A percentile compares a stretch with the other conserved stretches of the same genome.
These are phyloP conservation scores for Orbilia oligospora DNA, from an alignment of 2,329 filamentous ascomycete species.

Conservation along the genomic window DNA sequence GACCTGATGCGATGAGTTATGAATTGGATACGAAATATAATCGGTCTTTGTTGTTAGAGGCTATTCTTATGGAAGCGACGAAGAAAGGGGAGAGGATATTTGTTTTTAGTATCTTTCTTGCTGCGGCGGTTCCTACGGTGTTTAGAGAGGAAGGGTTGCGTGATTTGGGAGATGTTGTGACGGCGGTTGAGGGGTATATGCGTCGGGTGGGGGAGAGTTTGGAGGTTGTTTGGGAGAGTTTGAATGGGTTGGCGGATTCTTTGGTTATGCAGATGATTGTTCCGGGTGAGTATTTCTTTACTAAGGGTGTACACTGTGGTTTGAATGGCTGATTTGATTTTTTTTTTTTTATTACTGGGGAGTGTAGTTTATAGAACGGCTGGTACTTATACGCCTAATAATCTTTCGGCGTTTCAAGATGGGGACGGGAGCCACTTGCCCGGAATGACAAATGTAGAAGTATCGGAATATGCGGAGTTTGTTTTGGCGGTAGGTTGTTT, in stretches of 20 bases:
- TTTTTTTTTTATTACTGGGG: too few relatives aligned
- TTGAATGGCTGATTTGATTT: background rate
- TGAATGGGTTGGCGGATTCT: slow-evolving; percentile 13
- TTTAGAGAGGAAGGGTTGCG: background rate
- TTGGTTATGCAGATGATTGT: slow-evolving; percentile 16
- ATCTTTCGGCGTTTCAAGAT: background rate
- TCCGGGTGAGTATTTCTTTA: background rate
- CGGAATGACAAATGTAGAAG: background rate
- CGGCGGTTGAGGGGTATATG: background rate
- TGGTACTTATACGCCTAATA: slow-evolving; percentile 6
- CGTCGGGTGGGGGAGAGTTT: background rate
- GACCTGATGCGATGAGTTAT: background rate
- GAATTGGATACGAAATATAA: background rate
- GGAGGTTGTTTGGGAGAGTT: slow-evolving; percentile 2
- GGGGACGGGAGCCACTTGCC: background rate
- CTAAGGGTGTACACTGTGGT: background rate
- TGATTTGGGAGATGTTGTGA: background rate
- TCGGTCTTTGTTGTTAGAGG: background rate
- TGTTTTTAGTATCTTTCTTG: background rate
- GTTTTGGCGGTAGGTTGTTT: background rate
- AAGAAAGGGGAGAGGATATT: background rate
- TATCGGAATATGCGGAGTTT: background rate
- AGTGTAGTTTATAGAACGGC: background rate
- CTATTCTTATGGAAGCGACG: background rate
- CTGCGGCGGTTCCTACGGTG: slow-evolving; percentile 5